phyloP scores from a whole-genome alignment of 2,329 filamentous ascomycete genomes.

The Exophiala dermatitidis region DNA sequence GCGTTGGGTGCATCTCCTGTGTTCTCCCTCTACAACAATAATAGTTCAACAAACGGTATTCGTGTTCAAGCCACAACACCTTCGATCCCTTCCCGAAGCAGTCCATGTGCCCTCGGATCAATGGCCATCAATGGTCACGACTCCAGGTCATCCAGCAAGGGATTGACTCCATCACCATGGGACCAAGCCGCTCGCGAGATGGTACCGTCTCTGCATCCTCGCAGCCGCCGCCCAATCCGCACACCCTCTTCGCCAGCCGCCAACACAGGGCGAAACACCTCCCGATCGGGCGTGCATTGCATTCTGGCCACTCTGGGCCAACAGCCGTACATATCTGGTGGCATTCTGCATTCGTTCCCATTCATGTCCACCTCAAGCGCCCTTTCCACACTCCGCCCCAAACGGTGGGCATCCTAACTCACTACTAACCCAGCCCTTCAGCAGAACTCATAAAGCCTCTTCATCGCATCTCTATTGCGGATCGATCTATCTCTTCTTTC shows the following conservation, averaged over 20 bases:
- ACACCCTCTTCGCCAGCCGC: slow-evolving; percentile 14
- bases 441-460: slow-evolving; percentile 3
- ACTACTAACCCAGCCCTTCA: background rate
- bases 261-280: slow-evolving; percentile 18
- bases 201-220: background rate
- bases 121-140: background rate
- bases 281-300: slow-evolving; percentile 1
- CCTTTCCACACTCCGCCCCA: background rate
- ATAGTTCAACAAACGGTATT: background rate
- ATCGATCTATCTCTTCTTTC: background rate
- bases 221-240: slow-evolving; percentile 19
- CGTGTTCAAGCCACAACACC: background rate
- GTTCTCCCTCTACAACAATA: too few relatives aligned
- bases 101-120: background rate
- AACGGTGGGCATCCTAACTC: slow-evolving; percentile 3
- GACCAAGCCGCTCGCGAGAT: background rate
- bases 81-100: background rate
- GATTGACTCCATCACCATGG: background rate
- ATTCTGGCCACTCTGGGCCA: slow-evolving; percentile 12
- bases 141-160: background rate
- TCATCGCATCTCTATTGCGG: slow-evolving; percentile 1
- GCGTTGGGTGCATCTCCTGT: too few relatives aligned
- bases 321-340: slow-evolving; percentile 9
- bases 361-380: slow-evolving; percentile 10
- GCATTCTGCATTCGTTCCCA: slow-evolving; percentile 13